Conservation (phyloP, 1,139 yeast genomes). For the Geotrichum aggregatum region DNA sequence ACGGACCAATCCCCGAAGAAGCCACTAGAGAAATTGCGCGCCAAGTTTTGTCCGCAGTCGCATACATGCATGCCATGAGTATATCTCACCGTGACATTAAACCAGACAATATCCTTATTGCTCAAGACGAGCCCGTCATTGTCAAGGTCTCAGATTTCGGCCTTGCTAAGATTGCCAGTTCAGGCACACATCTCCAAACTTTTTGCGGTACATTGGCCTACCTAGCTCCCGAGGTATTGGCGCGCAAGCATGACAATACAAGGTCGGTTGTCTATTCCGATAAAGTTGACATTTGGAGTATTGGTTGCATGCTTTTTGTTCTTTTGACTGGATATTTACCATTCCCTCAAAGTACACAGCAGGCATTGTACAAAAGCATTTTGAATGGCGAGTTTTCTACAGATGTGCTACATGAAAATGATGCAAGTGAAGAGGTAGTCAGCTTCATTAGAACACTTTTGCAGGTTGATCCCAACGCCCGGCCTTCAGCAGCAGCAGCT, state of each 20-base stretch:
- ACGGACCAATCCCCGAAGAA: constrained; percentile 86
- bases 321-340: constrained; percentile 88
- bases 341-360: constrained; percentile 88
- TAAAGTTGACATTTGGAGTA: constrained; percentile 92
- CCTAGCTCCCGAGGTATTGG: constrained; percentile 90
- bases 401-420: constrained; percentile 66
- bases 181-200: constrained; percentile 75
- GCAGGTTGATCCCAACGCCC: constrained; percentile 65
- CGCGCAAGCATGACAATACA: constrained; percentile 30
- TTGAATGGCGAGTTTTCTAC: constrained; percentile 74
- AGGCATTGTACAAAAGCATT: constrained; percentile 72
- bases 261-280: constrained; percentile 53
- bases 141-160: constrained; percentile 94
- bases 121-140: constrained; percentile 82
- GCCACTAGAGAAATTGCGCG: constrained; percentile 81
- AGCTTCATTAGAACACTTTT: constrained; percentile 65
- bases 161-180: constrained; percentile 73
- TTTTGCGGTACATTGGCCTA: constrained; percentile 90
- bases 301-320: constrained; percentile 88
- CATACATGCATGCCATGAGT: constrained; percentile 81
- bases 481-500: constrained; percentile 72
- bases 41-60: constrained; percentile 79
- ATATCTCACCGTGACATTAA: constrained; percentile 91
- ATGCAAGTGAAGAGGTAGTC: constrained; percentile 59
- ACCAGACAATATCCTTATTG: constrained; percentile 80